Percentiles rank a stretch among this genome's conserved stretches.
Evolutionary conservation across 2,329 filamentous ascomycete genomes (phyloP).

Genomic region (Pestalotiopsis sp.): DNA sequence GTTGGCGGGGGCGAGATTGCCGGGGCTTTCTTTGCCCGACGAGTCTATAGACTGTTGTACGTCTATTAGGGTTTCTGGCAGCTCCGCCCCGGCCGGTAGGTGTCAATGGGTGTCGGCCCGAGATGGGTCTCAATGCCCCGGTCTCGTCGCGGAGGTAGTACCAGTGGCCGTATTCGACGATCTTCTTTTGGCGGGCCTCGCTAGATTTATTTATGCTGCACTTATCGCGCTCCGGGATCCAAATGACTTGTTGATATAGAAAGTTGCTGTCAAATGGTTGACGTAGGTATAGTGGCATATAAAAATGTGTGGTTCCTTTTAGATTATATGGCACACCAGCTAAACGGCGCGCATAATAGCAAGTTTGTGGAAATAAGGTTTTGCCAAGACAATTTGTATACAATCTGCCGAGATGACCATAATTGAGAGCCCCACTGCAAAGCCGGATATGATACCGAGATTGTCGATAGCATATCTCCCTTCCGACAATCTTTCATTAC

Average conservation of each 20-base stretch:
- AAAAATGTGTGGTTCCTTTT: too few relatives aligned
- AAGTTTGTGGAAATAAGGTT: neutral
- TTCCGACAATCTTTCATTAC: neutral
- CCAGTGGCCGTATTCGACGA: slow-evolving; percentile 46
- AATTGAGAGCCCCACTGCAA: neutral
- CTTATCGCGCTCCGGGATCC: too few relatives aligned
- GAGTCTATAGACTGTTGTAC: slow-evolving; percentile 50
- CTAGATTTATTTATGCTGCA: too few relatives aligned
- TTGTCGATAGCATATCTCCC: neutral
- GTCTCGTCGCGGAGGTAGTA: slow-evolving; percentile 31
- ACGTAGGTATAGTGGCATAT: too few relatives aligned
- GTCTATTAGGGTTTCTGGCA: slow-evolving; percentile 40
- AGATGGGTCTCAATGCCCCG: slow-evolving; percentile 36
- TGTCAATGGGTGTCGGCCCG: slow-evolving; percentile 36
- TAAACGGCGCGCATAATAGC: too few relatives aligned
- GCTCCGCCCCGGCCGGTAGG: slow-evolving; percentile 36
- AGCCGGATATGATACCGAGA: neutral
- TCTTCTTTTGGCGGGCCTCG: slow-evolving; percentile 39
- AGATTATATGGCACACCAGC: too few relatives aligned
- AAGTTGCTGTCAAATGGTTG: too few relatives aligned
- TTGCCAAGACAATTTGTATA: neutral
- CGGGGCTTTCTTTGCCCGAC: slow-evolving; percentile 42
- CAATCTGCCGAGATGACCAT: neutral
- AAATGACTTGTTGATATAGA: too few relatives aligned
- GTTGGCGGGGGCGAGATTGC: slow-evolving; percentile 44